These are phyloP conservation scores for Melaleuca alternifolia DNA, from an alignment of 345 rosid genomes.

Conservation along the genomic window DNA sequence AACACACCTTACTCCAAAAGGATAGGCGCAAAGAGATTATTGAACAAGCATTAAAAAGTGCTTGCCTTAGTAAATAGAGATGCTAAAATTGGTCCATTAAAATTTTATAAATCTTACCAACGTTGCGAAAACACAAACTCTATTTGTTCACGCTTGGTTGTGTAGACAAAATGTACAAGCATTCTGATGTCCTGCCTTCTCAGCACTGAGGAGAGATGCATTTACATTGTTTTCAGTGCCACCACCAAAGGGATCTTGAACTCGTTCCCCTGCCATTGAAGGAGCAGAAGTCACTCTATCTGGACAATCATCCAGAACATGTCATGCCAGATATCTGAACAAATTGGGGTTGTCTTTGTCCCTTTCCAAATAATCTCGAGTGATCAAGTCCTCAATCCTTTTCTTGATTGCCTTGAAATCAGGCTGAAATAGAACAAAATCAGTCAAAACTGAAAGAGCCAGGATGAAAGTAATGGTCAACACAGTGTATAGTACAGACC, in stretches of 20 bases:
- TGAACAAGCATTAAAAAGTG: background rate
- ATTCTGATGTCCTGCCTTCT: background rate
- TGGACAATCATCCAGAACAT: background rate
- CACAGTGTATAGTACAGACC: conserved; percentile 18
- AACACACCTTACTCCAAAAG: background rate
- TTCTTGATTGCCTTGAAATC: conserved; percentile 94
- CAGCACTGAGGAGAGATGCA: background rate
- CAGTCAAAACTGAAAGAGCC: background rate
- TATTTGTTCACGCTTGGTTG: background rate
- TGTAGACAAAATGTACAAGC: background rate
- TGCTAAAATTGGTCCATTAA: background rate
- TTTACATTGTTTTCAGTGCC: background rate
- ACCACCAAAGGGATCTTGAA: background rate
- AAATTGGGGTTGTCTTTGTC: conserved; percentile 65
- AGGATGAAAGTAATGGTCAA: background rate
- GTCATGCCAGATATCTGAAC: conserved; percentile 64
- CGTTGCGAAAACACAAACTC: background rate
- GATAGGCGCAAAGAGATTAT: background rate
- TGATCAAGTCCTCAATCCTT: conserved; percentile 85
- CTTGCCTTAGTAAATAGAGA: background rate
- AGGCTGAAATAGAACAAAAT: conserved; percentile 42
- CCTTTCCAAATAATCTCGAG: conserved; percentile 84
- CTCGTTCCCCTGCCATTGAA: background rate
- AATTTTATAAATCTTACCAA: background rate
- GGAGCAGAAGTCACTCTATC: background rate